A percentile compares a stretch with the other conserved stretches of the same genome.
Evolutionary conservation across 2,329 filamentous ascomycete species (phyloP).

Genomic region (Coleophoma eucalyptorum): DNA sequence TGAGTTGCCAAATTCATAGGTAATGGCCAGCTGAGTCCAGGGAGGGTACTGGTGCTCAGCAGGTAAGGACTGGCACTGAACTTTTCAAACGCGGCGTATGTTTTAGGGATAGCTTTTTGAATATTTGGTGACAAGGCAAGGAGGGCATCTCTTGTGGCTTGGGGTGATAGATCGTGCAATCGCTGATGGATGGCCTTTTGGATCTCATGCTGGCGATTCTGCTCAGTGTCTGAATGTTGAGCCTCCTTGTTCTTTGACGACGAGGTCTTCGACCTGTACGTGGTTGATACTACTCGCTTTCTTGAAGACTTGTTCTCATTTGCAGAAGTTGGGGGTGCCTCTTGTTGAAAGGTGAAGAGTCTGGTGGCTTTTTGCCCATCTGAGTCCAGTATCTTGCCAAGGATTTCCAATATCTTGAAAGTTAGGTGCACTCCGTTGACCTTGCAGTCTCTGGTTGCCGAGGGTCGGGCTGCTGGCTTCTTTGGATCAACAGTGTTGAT

Average conservation of each 20-base stretch:
- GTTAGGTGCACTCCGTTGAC: slow-evolving; percentile 22
- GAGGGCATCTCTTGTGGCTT: not conserved
- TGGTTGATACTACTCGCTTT: too few relatives aligned
- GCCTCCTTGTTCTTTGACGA: too few relatives aligned
- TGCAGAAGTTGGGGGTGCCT: too few relatives aligned
- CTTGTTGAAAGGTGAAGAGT: too few relatives aligned
- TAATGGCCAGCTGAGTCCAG: not conserved
- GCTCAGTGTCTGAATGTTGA: not conserved
- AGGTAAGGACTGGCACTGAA: not conserved
- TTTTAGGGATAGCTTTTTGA: not conserved
- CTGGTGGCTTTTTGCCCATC: slow-evolving; percentile 9
- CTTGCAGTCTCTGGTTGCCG: slow-evolving; percentile 22
- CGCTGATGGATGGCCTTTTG: not conserved
- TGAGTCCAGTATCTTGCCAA: slow-evolving; percentile 13
- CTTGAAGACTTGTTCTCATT: too few relatives aligned
- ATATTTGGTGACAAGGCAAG: not conserved
- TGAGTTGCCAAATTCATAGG: not conserved
- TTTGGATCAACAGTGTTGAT: not conserved
- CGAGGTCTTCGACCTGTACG: too few relatives aligned
- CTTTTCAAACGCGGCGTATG: not conserved
- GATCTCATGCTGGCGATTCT: not conserved
- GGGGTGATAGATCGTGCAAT: not conserved
- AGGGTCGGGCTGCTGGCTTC: slow-evolving; percentile 11
- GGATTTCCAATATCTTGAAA: slow-evolving; percentile 23
- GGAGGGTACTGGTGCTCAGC: not conserved